Evolutionary conservation across 495 filamentous ascomycete species (phyloP), one percentile per base, ranked within the genome.

Genomic region (Tuber aestivum): DNA sequence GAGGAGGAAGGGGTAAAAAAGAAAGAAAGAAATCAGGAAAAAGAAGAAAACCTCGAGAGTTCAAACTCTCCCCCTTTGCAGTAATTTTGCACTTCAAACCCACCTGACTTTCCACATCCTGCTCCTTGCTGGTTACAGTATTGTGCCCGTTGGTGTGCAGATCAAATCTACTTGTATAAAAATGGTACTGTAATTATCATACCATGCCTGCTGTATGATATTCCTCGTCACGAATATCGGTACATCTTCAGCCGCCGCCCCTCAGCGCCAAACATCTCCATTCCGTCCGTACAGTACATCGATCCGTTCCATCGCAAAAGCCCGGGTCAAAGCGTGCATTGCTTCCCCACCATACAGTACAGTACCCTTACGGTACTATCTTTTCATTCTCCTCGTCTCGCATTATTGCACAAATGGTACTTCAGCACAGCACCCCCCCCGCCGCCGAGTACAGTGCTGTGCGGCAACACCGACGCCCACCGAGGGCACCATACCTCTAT

Each of bases 301-400:
- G 42, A 56, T 20, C 32, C 37, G 32, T 65, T 16, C 40, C 65
- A 27, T 41, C 41, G 8, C 20, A 38, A 32, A 69, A 68, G 42
- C 42, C 74, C 41, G 69, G 73, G 72, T 69, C 44, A 70, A 35
- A 50, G 61, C 27, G 74, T 44, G 72, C 73, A 32, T 69, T 38
- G n/a, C 38, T 40, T n/a, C n/a, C n/a, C 69, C 61, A 40, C 74
- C 50, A 40, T 69, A 32, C 41, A 32, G 41, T 41, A 41, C 18
- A 41, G 50, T 27, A 16, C 44, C 5, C 44, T 21, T 27, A 56
- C 48, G 3, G 23, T 7, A n/a, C 48, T 27, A 12, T 61, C 50
- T 32, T 61, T 61, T 32, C 23, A 32, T 27, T 27, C 23, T 32
- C 50, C 50, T 12, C 23, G n/a, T 4, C 8, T 23, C n/a, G 2